Percentiles rank a stretch among this genome's conserved stretches.
Conservation (phyloP, 2,329 filamentous ascomycete species). For the Trichoderma atroviride region DNA sequence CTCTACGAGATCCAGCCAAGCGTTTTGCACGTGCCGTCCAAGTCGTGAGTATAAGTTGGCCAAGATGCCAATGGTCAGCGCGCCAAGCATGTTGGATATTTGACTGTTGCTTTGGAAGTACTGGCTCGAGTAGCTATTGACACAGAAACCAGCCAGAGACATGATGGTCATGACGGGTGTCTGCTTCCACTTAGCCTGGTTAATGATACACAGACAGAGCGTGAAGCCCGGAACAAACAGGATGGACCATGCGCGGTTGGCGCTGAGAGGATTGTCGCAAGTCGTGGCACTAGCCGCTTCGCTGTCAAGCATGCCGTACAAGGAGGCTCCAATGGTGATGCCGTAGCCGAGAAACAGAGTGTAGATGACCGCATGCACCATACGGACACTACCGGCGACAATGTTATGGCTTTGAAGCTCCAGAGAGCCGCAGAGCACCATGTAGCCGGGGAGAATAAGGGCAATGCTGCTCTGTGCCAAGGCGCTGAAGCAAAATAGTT, state of each 20-base stretch:
- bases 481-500: slow-evolving; percentile 71
- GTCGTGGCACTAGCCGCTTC: slow-evolving; percentile 52
- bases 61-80: slow-evolving; percentile 73
- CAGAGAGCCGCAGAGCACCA: slow-evolving; percentile 52
- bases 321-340: slow-evolving; percentile 68
- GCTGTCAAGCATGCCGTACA: slow-evolving; percentile 65
- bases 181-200: slow-evolving; percentile 80
- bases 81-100: slow-evolving; percentile 76
- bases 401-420: slow-evolving; percentile 72
- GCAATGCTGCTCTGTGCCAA: slow-evolving; percentile 74
- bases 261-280: slow-evolving; percentile 51
- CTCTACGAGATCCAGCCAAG: slow-evolving; percentile 50
- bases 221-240: slow-evolving; percentile 76
- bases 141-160: slow-evolving; percentile 71
- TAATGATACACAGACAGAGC: slow-evolving; percentile 74
- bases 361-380: slow-evolving; percentile 77
- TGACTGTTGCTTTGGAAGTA: slow-evolving; percentile 72
- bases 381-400: slow-evolving; percentile 71
- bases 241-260: slow-evolving; percentile 58
- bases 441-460: slow-evolving; percentile 68
- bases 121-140: slow-evolving; percentile 71
- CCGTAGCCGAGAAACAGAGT: slow-evolving; percentile 74
- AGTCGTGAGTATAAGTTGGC: slow-evolving; percentile 78
- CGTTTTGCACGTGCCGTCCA: slow-evolving; percentile 61
- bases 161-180: slow-evolving; percentile 76